A percentile compares a stretch with the other conserved stretches of the same genome.
Conservation (phyloP, 225 moss, liverwort and hornwort genomes). For the Thuidium tamariscinum region DNA sequence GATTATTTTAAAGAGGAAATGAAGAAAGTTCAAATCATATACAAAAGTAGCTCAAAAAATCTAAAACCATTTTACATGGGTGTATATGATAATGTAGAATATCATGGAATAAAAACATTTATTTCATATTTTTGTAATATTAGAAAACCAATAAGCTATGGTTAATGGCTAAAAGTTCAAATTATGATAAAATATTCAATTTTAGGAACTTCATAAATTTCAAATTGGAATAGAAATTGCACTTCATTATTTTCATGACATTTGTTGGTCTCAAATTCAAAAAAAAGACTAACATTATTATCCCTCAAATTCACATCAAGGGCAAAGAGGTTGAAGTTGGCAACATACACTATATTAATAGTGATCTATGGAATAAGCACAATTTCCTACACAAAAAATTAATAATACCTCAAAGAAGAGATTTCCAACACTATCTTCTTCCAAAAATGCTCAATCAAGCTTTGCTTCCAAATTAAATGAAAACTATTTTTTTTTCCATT, state of each 20-base stretch:
- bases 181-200: background rate
- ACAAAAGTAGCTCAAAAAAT: background rate
- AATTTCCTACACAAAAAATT: background rate
- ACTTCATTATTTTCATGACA: background rate
- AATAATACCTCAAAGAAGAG: rapidly evolving
- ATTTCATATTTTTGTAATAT: rapidly evolving
- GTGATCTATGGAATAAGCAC: background rate
- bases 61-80: rapidly evolving
- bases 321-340: background rate
- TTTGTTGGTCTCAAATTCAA: background rate
- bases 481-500: background rate
- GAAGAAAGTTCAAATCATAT: background rate
- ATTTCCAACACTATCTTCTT: background rate
- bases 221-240: too few relatives aligned
- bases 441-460: background rate
- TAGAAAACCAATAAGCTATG: rapidly evolving
- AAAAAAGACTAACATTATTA: background rate
- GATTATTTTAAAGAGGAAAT: background rate
- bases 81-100: too few relatives aligned
- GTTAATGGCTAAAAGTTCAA: background rate
- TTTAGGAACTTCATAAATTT: background rate
- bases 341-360: rapidly evolving
- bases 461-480: background rate
- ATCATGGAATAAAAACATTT: background rate
- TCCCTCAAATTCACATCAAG: background rate